These are phyloP conservation scores for Claviceps capensis DNA, from an alignment of 2,329 filamentous ascomycete genomes.

Conservation along the genomic window DNA sequence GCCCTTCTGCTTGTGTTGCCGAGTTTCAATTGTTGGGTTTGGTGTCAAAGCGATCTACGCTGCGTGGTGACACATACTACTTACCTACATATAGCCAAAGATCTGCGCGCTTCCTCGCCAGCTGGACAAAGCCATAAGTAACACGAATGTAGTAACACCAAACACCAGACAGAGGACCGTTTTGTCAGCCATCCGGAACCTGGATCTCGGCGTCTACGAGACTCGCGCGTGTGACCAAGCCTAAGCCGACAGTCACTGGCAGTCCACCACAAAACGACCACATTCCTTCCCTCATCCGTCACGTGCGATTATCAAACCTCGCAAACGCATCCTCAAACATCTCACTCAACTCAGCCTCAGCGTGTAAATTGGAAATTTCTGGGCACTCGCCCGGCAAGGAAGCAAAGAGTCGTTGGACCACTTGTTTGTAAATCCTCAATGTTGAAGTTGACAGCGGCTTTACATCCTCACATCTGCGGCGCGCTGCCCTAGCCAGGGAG, in stretches of 20 bases:
- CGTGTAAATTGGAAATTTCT: not conserved
- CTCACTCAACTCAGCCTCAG: not conserved
- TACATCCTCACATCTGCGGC: not conserved
- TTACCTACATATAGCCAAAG: not conserved
- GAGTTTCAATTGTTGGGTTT: not conserved
- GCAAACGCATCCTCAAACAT: not conserved
- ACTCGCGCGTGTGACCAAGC: not conserved
- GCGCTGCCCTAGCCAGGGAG: not conserved
- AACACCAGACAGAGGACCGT: not conserved
- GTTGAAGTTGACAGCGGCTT: not conserved
- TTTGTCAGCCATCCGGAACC: not conserved
- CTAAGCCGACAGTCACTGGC: not conserved
- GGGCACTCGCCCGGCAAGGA: not conserved
- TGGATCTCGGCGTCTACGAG: not conserved
- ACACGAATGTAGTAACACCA: not conserved
- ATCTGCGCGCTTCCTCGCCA: not conserved
- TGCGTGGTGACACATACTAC: not conserved
- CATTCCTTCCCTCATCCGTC: not conserved
- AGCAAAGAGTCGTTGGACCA: too few relatives aligned
- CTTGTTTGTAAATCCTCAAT: not conserved
- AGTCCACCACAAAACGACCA: slow-evolving; percentile 1
- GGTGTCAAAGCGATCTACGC: not conserved
- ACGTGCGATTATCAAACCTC: not conserved
- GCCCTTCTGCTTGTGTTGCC: not conserved
- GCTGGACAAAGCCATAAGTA: not conserved